Evolutionary conservation across 164 flowering plant species (phyloP).

Genomic region (Liquidambar formosana): DNA sequence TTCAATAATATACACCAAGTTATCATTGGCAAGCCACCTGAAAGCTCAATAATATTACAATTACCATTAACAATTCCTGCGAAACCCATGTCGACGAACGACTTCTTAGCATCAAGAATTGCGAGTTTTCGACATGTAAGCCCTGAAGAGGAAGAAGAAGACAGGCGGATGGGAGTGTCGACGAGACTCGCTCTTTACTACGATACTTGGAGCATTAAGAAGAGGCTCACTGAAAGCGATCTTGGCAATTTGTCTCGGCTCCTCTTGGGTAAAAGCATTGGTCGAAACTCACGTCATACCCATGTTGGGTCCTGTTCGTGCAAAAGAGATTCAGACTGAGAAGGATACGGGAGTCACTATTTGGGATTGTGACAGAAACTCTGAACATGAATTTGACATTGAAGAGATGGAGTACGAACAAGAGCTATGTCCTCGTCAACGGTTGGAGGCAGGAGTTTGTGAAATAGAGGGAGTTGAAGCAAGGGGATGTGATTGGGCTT

Average conservation of each 20-base stretch:
- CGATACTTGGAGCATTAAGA: no score
- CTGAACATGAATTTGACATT: background rate
- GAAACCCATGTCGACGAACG: no score
- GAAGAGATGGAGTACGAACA: background rate
- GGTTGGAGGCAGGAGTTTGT: background rate
- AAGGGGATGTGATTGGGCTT: background rate
- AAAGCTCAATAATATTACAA: no score
- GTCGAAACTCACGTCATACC: background rate
- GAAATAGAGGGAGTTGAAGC: background rate
- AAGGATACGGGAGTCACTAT: background rate
- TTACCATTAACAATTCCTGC: no score
- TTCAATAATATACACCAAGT: no score
- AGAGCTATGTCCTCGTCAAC: background rate
- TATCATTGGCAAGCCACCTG: no score
- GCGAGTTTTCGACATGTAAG: no score
- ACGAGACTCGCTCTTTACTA: no score
- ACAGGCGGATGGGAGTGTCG: no score
- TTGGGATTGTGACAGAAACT: background rate
- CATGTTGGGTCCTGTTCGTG: background rate
- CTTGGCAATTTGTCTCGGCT: background rate
- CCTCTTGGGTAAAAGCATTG: background rate
- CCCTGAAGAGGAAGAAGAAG: no score
- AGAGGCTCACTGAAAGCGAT: background rate
- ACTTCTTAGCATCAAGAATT: no score
- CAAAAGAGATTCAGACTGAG: background rate